Evolutionary conservation across 495 filamentous ascomycete species (phyloP).

Genomic region (Delitschia confertaspora): DNA sequence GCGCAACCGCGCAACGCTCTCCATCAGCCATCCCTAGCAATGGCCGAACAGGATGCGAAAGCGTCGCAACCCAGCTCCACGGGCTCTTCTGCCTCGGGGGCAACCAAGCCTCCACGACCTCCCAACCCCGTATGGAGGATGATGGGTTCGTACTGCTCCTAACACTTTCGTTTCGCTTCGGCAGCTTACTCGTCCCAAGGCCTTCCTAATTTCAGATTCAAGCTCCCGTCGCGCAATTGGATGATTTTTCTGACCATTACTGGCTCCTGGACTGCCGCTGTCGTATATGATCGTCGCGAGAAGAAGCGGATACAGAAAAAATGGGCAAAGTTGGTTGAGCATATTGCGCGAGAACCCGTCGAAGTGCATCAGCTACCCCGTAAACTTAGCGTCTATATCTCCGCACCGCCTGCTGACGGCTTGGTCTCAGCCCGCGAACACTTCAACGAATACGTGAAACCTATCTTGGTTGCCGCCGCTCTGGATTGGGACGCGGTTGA

Average conservation of each 20-base stretch:
- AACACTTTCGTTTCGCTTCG: neutral
- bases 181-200: conserved; percentile 35
- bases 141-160: conserved; percentile 18
- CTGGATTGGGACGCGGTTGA: conserved; percentile 94
- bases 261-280: conserved; percentile 61
- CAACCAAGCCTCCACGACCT: conserved; percentile 16
- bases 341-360: conserved; percentile 69
- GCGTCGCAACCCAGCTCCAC: neutral
- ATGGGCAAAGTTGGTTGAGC: conserved; percentile 82
- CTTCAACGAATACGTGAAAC: conserved; percentile 93
- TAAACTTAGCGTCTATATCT: conserved; percentile 76
- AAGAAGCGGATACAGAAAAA: conserved; percentile 73
- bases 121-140: conserved; percentile 26
- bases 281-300: conserved; percentile 85
- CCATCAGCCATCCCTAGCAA: neutral
- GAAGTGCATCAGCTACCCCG: conserved; percentile 63
- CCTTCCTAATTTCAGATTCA: conserved; percentile 67
- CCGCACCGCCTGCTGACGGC: conserved; percentile 77
- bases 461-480: conserved; percentile 77
- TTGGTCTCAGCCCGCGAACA: conserved; percentile 76
- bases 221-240: conserved; percentile 95
- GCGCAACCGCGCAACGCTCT: neutral
- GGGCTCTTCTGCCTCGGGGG: neutral
- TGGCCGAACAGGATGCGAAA: conserved; percentile 9
- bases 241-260: conserved; percentile 82